Evolutionary conservation across 208 protist species (phyloP), one percentile per base, ranked within the genome.

Genomic region (Porcisia hertigi): DNA sequence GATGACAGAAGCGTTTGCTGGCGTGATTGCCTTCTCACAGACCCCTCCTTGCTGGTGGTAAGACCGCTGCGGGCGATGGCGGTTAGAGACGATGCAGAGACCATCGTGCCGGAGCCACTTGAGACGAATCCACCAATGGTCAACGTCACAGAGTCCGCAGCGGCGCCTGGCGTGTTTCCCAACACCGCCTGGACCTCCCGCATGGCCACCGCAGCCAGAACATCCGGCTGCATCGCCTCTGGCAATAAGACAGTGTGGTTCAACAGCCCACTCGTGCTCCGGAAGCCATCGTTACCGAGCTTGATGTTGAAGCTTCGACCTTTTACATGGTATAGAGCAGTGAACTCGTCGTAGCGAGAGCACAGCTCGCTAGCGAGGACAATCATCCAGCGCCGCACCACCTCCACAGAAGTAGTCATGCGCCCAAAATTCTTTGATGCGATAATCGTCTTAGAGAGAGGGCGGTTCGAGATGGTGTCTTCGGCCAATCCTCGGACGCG

Each of bases 381-480:
- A 7, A 79, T 82, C 12, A 93, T 49, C 91, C 93, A 97, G 59
- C 77, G 75, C 69, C 47, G 57, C 34, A 95, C 52, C 43, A 43
- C 80, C 8, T 82, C 82, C 45, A 78, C 11, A 1, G 81, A 76
- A 14, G 65, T 63, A 1, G 84, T 81, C n/a, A 30, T 7, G 34
- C 80, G 78, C 25, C 71, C 76, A 66, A 97, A 93, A 9, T 74
- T 72, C 79, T 97, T 97, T 39, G 78, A 87, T 11, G 91, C 86
- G 75, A 89, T 88, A 39, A 97, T 63, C 1, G 83, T 83, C 73
- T 89, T 89, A 58, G 87, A 63, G 18, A 92, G 47, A 11, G 81
- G 70, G n/a, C 71, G 81, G 64, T 88, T 73, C 58, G 23, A 54
- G 71, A 97, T 80, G n/a, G 62, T 66, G 49, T 87, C 85, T 14